Evolutionary conservation across 306 rosid species (phyloP).

Genomic region (Cicer pinnatifidum): DNA sequence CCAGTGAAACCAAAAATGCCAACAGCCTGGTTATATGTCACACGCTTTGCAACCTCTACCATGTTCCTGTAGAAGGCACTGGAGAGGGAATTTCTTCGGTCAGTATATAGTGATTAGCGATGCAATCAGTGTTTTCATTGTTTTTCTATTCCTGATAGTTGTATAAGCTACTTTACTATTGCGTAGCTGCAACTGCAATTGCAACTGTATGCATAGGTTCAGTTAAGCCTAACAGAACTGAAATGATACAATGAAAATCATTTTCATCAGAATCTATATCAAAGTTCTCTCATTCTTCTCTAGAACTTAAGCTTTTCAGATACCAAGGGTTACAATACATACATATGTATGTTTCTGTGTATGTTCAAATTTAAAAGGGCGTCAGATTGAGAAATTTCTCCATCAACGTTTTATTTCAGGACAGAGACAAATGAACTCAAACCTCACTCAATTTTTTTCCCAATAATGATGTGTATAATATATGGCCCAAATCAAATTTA

Average conservation of each 20-base stretch:
- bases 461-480: not conserved
- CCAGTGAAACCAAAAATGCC: conserved; percentile 91
- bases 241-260: conserved; percentile 1
- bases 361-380: not conserved
- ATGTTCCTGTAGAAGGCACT: conserved; percentile 87
- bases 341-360: not conserved
- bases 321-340: not conserved
- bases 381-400: not conserved
- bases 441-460: not conserved
- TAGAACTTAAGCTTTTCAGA: not conserved
- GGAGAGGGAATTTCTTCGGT: conserved; percentile 45
- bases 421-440: not conserved
- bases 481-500: not conserved
- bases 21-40: conserved; percentile 87
- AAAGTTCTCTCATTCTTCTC: not conserved
- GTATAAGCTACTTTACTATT: conserved; percentile 10
- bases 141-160: not conserved
- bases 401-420: not conserved
- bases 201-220: not conserved
- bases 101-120: conserved; percentile 1
- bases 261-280: conserved; percentile 27
- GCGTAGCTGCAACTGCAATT: not conserved
- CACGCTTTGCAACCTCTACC: conserved; percentile 77
- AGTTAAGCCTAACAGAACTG: not conserved
- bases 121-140: conserved; percentile 1